phyloP scores from a whole-genome alignment of 1,139 yeast species.

The Candida pseudoviswanathii region DNA sequence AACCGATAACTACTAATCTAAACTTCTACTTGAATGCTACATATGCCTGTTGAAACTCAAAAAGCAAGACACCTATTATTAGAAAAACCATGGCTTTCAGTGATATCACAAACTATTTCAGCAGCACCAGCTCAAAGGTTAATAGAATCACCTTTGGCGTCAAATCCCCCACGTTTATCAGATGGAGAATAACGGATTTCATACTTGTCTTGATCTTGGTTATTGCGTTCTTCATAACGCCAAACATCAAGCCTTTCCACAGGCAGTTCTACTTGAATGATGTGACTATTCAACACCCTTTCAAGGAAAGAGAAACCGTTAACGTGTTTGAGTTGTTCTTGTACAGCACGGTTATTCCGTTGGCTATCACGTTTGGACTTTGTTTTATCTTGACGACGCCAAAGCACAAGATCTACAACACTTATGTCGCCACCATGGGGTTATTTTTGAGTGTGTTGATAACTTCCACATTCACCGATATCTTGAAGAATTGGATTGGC shows the following conservation, averaged over 20 bases:
- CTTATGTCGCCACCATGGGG: constrained; percentile 44
- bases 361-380: constrained; percentile 25
- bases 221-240: constrained; percentile 46
- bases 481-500: constrained; percentile 70
- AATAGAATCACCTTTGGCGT: constrained; percentile 58
- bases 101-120: constrained; percentile 5
- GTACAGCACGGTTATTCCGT: constrained; percentile 44
- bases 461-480: constrained; percentile 49
- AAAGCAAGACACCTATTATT: neutral
- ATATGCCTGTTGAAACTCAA: neutral
- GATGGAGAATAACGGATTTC: constrained; percentile 67
- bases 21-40: neutral
- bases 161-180: constrained; percentile 25
- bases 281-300: constrained; percentile 66
- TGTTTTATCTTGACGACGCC: constrained; percentile 35
- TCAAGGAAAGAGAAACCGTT: constrained; percentile 66
- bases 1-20: neutral
- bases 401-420: constrained; percentile 36
- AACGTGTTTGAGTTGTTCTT: constrained; percentile 34
- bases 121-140: constrained; percentile 16
- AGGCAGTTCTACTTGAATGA: constrained; percentile 60
- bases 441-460: constrained; percentile 39
- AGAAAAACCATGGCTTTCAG: constrained; percentile 6
- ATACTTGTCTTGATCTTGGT: constrained; percentile 44
- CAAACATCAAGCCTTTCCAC: constrained; percentile 60